Evolutionary conservation across 306 rosid species (phyloP).

Genomic region (Bauhinia variegata): DNA sequence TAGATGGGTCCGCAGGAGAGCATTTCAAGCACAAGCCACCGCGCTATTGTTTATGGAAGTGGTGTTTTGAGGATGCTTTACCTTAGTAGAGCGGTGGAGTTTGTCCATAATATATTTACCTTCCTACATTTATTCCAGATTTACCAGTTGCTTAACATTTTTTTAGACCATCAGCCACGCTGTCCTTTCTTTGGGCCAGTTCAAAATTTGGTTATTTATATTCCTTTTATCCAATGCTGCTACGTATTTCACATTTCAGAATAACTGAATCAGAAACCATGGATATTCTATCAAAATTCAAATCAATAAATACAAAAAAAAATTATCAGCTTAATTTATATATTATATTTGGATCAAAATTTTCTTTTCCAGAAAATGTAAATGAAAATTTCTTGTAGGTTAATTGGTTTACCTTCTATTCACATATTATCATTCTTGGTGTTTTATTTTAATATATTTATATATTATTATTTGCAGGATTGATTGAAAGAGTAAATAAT

Average conservation of each 20-base stretch:
- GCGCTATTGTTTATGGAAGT: slow-evolving; percentile 19
- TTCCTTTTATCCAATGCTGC: background rate
- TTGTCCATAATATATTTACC: slow-evolving; percentile 42
- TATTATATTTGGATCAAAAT: no score
- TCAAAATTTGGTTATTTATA: slow-evolving; percentile 44
- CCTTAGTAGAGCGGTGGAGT: slow-evolving; percentile 32
- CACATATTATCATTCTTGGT: no score
- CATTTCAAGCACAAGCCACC: slow-evolving; percentile 24
- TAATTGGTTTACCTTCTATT: no score
- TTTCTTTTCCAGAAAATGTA: no score
- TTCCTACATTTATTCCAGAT: slow-evolving; percentile 7
- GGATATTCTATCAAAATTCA: no score
- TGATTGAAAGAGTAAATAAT: no score
- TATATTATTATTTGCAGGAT: no score
- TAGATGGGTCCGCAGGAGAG: slow-evolving; percentile 31
- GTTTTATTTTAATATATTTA: no score
- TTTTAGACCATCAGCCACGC: slow-evolving; percentile 35
- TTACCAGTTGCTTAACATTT: slow-evolving; percentile 32
- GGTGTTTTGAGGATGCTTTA: slow-evolving; percentile 35
- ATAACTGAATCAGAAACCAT: no score
- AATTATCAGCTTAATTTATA: no score
- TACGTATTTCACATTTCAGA: slow-evolving; percentile 14
- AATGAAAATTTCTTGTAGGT: no score
- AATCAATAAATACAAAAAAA: no score
- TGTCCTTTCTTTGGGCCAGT: slow-evolving; percentile 34